phyloP scores from a whole-genome alignment of 2,329 filamentous ascomycete genomes.

The Bipolaris victoriae region DNA sequence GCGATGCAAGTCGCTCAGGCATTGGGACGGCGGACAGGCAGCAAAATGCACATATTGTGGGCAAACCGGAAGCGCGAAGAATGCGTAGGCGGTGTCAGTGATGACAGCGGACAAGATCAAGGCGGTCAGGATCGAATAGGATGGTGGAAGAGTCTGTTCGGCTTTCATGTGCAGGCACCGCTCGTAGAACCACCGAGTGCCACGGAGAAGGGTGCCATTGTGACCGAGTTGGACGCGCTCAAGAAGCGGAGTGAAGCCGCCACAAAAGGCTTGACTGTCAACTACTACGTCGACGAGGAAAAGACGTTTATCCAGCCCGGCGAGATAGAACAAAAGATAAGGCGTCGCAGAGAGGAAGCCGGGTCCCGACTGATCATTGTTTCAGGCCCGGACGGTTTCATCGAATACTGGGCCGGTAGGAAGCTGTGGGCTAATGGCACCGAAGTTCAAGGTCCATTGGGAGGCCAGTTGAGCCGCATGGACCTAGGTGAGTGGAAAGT shows the following conservation, averaged over 20 bases:
- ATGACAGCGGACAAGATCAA: constrained; percentile 42
- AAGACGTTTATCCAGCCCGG: constrained; percentile 63
- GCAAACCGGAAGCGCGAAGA: constrained; percentile 73
- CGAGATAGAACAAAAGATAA: constrained; percentile 42
- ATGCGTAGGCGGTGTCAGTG: constrained; percentile 65
- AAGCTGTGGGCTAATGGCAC: constrained; percentile 76
- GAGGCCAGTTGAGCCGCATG: constrained; percentile 70
- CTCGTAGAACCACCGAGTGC: constrained; percentile 7
- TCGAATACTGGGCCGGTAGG: constrained; percentile 77
- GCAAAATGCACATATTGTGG: constrained; percentile 77
- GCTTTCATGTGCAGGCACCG: constrained; percentile 17
- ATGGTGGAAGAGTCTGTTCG: constrained; percentile 40
- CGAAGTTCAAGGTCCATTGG: constrained; percentile 76
- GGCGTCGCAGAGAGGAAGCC: constrained; percentile 29
- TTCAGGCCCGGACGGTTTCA: constrained; percentile 90
- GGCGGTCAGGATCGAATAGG: constrained; percentile 19
- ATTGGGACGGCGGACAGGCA: constrained; percentile 57
- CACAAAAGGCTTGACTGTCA: constrained; percentile 55
- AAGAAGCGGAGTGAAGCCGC: constrained; percentile 19
- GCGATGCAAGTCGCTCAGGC: constrained; percentile 79
- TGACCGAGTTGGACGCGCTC: constrained; percentile 17
- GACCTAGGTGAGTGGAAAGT: constrained; percentile 63
- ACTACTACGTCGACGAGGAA: constrained; percentile 85
- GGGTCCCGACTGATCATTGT: constrained; percentile 76
- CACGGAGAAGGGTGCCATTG: constrained; percentile 46